A percentile compares a stretch with the other conserved stretches of the same genome.
Conservation (phyloP, 2,329 filamentous ascomycete genomes). For the Aureobasidium sp. region DNA sequence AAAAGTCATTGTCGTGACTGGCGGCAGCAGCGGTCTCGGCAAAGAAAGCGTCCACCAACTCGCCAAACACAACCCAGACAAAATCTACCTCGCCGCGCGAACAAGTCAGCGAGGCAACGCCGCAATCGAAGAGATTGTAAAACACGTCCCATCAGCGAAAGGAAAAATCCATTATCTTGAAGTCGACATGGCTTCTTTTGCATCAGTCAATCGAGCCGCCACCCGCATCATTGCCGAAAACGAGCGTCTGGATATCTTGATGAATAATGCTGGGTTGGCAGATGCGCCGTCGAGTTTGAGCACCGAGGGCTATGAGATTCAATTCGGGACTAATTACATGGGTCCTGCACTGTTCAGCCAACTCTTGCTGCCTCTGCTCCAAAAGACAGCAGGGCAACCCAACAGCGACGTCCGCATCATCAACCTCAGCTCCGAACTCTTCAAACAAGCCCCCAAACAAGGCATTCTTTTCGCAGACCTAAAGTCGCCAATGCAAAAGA, state of each 20-base stretch:
- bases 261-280: constrained; percentile 29
- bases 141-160: constrained; percentile 22
- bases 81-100: constrained; percentile 47
- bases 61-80: constrained; percentile 44
- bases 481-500: constrained; percentile 20
- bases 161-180: constrained; percentile 37
- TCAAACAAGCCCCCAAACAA: constrained; percentile 17
- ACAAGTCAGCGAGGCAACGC: constrained; percentile 41
- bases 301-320: constrained; percentile 29
- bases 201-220: constrained; percentile 41
- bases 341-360: constrained; percentile 29
- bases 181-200: constrained; percentile 47
- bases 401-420: constrained; percentile 26
- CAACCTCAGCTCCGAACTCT: constrained; percentile 25
- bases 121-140: constrained; percentile 36
- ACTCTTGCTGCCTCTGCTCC: constrained; percentile 24
- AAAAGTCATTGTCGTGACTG: constrained; percentile 27
- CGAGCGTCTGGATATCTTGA: constrained; percentile 26
- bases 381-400: constrained; percentile 21
- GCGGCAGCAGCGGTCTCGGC: constrained; percentile 24
- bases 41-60: constrained; percentile 40
- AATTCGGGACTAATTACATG: constrained; percentile 31
- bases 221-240: constrained; percentile 28
- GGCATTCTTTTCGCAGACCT: constrained; percentile 26
- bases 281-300: constrained; percentile 21